Percentiles rank a stretch among this genome's conserved stretches.
These are phyloP conservation scores for Dioscorea zingiberensis DNA, from an alignment of 106 monocot genomes.

Conservation along the genomic window DNA sequence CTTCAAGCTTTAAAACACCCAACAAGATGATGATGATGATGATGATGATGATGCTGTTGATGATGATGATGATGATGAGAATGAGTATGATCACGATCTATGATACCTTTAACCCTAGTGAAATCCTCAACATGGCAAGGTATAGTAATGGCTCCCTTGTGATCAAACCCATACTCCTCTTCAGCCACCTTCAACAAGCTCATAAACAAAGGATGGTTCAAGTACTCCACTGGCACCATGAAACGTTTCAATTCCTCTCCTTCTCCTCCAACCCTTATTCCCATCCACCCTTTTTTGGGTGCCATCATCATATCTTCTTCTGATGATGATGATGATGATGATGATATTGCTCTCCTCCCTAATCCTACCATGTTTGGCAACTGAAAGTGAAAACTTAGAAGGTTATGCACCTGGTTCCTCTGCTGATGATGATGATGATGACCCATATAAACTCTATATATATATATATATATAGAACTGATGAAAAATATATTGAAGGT, in stretches of 20 bases:
- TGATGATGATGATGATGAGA: background rate
- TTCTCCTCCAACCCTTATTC: conserved; percentile 35
- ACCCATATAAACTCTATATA: background rate
- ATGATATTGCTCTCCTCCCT: background rate
- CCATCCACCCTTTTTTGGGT: conserved; percentile 45
- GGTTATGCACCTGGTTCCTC: no score
- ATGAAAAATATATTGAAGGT: no score
- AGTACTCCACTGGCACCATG: conserved; percentile 48
- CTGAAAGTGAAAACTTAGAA: no score
- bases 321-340: no score
- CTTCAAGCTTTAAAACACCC: conserved; percentile 17
- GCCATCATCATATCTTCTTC: background rate
- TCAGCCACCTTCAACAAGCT: conserved; percentile 47
- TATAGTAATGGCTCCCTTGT: conserved; percentile 37
- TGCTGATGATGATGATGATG: no score
- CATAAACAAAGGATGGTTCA: conserved; percentile 52
- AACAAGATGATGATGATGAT: background rate
- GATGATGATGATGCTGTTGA: background rate
- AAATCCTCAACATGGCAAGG: conserved; percentile 21
- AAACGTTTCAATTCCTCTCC: conserved; percentile 41
- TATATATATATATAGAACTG: background rate
- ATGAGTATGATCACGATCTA: conserved; percentile 9
- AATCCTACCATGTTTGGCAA: no score
- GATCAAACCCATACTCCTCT: conserved; percentile 48
- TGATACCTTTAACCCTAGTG: conserved; percentile 5